phyloP scores from a whole-genome alignment of 805 yeast genomes.

The Kregervanrija delftensis region DNA sequence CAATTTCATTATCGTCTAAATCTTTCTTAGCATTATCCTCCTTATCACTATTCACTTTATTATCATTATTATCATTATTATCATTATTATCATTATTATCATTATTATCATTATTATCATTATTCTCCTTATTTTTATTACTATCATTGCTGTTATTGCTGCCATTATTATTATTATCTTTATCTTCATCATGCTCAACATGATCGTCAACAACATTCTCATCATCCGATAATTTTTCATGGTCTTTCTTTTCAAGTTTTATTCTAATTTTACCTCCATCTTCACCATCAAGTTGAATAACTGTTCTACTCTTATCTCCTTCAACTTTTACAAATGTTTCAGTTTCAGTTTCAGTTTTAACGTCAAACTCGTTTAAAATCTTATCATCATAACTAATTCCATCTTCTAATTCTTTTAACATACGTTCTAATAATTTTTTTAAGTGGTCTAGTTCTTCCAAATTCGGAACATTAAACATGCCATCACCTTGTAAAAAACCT shows the following conservation, averaged over 20 bases:
- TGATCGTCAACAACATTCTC: not conserved
- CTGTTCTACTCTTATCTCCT: not conserved
- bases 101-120: constrained; percentile 5
- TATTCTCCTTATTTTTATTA: not conserved
- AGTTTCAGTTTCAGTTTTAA: too few relatives aligned
- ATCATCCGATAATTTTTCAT: constrained; percentile 1
- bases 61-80: constrained; percentile 2
- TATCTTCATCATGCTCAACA: not conserved
- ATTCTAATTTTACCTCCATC: constrained; percentile 12
- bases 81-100: constrained; percentile 5
- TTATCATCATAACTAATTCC: constrained; percentile 19
- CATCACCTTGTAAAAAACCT: constrained; percentile 57
- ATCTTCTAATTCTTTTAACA: constrained; percentile 32
- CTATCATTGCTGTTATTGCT: constrained; percentile 12
- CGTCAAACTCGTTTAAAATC: not conserved
- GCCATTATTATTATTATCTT: not conserved
- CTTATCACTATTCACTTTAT: constrained; percentile 1
- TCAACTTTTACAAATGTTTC: too few relatives aligned
- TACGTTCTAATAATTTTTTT: constrained; percentile 32
- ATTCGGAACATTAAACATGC: constrained; percentile 29
- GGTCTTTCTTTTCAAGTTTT: constrained; percentile 6
- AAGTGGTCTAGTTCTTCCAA: constrained; percentile 14
- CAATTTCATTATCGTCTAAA: not conserved
- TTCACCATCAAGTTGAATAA: constrained; percentile 6
- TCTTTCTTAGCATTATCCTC: not conserved